Evolutionary conservation across 2,329 filamentous ascomycete genomes (phyloP).

Genomic region (Amylocarpus encephaloides): DNA sequence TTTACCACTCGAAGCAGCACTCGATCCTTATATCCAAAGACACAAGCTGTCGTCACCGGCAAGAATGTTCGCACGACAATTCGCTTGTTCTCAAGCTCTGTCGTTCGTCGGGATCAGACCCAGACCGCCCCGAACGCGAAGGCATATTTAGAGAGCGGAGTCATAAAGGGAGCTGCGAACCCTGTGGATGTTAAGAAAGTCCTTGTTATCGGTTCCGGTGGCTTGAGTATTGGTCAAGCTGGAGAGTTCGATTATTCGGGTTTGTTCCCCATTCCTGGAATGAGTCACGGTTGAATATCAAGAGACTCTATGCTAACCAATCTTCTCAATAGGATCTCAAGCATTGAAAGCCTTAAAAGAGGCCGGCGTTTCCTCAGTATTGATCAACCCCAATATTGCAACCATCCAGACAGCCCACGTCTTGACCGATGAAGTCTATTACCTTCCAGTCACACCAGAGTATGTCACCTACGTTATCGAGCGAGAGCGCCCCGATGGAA

Average conservation of each 20-base stretch:
- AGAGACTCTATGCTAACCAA: constrained; percentile 15
- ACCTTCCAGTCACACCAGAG: constrained; percentile 93
- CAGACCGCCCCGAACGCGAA: constrained; percentile 74
- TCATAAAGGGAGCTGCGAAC: constrained; percentile 68
- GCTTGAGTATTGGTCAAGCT: constrained; percentile 92
- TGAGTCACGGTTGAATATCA: constrained; percentile 21
- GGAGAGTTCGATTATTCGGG: constrained; percentile 99
- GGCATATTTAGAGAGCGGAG: constrained; percentile 84
- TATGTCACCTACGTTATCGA: constrained; percentile 98
- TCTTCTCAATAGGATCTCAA: constrained; percentile 65
- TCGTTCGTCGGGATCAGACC: constrained; percentile 30
- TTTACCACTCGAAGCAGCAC: constrained; percentile 28
- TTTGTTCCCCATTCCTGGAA: constrained; percentile 34
- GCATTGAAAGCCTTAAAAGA: constrained; percentile 96
- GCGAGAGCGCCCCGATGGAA: constrained; percentile 89
- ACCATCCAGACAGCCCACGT: constrained; percentile 97
- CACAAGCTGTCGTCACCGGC: constrained; percentile 14
- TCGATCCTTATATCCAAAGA: constrained; percentile 22
- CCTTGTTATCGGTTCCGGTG: constrained; percentile 90
- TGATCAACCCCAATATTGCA: constrained; percentile 97
- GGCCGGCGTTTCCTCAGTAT: constrained; percentile 81
- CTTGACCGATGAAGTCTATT: constrained; percentile 96
- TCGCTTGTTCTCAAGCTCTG: constrained; percentile 29
- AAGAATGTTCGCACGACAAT: constrained; percentile 24
- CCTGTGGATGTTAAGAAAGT: constrained; percentile 93